phyloP scores from a whole-genome alignment of 1,284 basidiomycete species.

The Somion occarium region DNA sequence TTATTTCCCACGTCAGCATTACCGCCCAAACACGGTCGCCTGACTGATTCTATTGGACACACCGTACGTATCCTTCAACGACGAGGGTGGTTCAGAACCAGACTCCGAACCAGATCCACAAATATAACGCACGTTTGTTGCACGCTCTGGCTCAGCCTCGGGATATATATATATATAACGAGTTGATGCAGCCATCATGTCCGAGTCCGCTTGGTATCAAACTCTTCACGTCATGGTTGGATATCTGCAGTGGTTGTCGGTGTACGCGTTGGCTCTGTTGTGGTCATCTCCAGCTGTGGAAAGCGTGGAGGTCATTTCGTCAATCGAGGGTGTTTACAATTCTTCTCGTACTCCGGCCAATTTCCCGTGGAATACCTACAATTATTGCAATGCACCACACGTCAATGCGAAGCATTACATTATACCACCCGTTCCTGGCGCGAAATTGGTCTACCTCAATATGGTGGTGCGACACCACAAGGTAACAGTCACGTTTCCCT shows the following conservation, averaged over 20 bases:
- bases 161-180: not conserved
- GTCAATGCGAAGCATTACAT: conserved; percentile 37
- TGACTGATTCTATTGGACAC: too few species aligned
- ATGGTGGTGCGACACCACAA: conserved; percentile 46
- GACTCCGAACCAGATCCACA: too few species aligned
- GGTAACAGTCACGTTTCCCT: conserved; percentile 18
- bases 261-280: not conserved
- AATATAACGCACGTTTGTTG: not conserved
- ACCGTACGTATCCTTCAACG: too few species aligned
- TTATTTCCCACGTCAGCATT: too few species aligned
- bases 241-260: not conserved
- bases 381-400: conserved; percentile 51
- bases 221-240: not conserved
- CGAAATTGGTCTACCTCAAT: conserved; percentile 36
- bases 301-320: conserved; percentile 4
- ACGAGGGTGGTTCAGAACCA: too few species aligned
- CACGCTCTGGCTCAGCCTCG: too few species aligned
- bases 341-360: conserved; percentile 35
- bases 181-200: too few species aligned
- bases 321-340: conserved; percentile 32
- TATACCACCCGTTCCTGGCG: conserved; percentile 23
- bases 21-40: too few species aligned
- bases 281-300: not conserved
- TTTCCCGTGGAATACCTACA: conserved; percentile 47
- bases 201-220: too few species aligned